Evolutionary conservation across 306 rosid genomes (phyloP), one percentile per base, ranked within the genome.

Genomic region (Purshia tridentata): DNA sequence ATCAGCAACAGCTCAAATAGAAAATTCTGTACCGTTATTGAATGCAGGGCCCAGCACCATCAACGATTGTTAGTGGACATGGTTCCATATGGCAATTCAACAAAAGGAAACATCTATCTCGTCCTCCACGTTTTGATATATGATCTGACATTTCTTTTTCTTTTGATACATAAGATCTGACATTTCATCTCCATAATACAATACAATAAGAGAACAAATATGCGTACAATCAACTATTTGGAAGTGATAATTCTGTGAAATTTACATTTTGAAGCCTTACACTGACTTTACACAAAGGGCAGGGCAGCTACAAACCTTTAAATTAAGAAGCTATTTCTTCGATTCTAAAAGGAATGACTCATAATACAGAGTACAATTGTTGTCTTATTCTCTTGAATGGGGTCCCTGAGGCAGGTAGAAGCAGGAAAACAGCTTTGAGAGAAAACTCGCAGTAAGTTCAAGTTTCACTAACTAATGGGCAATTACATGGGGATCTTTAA

Each of bases 401-500:
- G 75, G 75, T 55, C 75, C 75, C 62, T 46, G 56, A 57, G 53
- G 61, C 29, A 46, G 69, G 70, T 23, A 35, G 52, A 20, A 58
- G 16, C 4, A 23, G 4, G 75, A 71, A 56, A 50, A 58, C 50
- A 65, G 44, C 15, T 1, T 13, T 59, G 35, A 41, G 50, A 42
- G 65, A 45, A 52, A 1, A 29, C 72, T 45, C n/a, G 58, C 51
- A 12, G 58, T 63, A 42, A 56, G 54, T 48, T 67, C 50, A 74
- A 67, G 45, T 68, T 41, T 59, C 55, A 47, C 66, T 65, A 18
- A 23, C 14, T 44, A 50, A 14, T 42, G 6, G 74, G 58, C 56
- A 11, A 47, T 51, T 69, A 63, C 13, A 57, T 23, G 37, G 20
- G 20, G 11, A 72, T 69, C 75, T 77, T 64, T 64, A 37, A 46